Conservation (phyloP, 345 rosid genomes). For the Physaria fendleri region DNA sequence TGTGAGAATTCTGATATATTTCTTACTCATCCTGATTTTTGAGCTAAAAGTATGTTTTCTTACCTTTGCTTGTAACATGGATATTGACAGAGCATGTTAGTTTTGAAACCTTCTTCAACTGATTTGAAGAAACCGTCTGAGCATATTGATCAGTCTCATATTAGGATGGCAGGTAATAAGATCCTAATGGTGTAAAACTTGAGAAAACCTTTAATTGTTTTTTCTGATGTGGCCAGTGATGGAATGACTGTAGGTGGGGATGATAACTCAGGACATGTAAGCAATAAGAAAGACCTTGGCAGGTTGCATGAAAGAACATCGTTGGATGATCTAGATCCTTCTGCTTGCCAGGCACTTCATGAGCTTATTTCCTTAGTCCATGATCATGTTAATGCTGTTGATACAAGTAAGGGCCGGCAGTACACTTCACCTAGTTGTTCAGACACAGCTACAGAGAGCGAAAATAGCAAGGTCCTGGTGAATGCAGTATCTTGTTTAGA, state of each 20-base stretch:
- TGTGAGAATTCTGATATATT: slow-evolving; percentile 11
- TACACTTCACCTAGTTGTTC: slow-evolving; percentile 34
- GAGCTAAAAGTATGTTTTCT: neutral
- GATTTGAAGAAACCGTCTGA: slow-evolving; percentile 6
- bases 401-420: slow-evolving; percentile 27
- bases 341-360: slow-evolving; percentile 49
- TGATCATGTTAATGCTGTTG: slow-evolving; percentile 44
- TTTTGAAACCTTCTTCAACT: slow-evolving; percentile 10
- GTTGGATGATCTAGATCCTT: slow-evolving; percentile 45
- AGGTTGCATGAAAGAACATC: slow-evolving; percentile 24
- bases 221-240: neutral
- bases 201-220: neutral
- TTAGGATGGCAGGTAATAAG: slow-evolving; percentile 25
- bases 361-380: slow-evolving; percentile 75
- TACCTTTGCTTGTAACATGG: slow-evolving; percentile 5
- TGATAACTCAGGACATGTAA: slow-evolving; percentile 22
- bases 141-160: slow-evolving; percentile 17
- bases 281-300: slow-evolving; percentile 26
- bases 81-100: slow-evolving; percentile 26
- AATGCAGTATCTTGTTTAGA: slow-evolving; percentile 36
- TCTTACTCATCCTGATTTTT: slow-evolving; percentile 1
- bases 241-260: slow-evolving; percentile 23
- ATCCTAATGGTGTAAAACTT: neutral
- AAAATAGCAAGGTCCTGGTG: slow-evolving; percentile 12
- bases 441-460: slow-evolving; percentile 23